Percentiles rank a stretch among this genome's conserved stretches.
Evolutionary conservation across 1,284 basidiomycete genomes (phyloP).

Genomic region (Sporisorium exsertum): DNA sequence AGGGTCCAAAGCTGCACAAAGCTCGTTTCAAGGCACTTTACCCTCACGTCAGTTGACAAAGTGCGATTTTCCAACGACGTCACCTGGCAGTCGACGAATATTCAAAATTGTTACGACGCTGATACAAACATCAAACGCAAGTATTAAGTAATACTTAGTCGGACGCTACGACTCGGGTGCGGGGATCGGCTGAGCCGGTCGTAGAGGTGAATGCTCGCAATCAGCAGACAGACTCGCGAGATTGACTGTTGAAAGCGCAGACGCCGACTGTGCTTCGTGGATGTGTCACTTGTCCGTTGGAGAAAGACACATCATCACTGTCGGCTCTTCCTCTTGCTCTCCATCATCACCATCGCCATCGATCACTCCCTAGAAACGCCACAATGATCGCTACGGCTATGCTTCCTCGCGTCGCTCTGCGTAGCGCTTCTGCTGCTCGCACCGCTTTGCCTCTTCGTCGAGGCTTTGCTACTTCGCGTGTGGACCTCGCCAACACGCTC

Average conservation of each 20-base stretch:
- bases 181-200: conserved; percentile 36
- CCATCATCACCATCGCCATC: conserved; percentile 10
- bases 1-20: conserved; percentile 4
- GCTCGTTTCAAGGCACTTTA: conserved; percentile 2
- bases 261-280: neutral
- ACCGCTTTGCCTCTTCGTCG: conserved; percentile 39
- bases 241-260: conserved; percentile 24
- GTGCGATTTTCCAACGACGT: neutral
- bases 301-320: neutral
- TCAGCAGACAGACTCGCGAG: neutral
- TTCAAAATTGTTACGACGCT: conserved; percentile 5
- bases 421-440: conserved; percentile 12
- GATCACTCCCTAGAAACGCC: neutral
- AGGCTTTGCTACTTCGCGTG: conserved; percentile 59
- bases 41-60: conserved; percentile 14
- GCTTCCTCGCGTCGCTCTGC: conserved; percentile 36
- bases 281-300: conserved; percentile 5
- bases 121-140: neutral
- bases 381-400: conserved; percentile 53
- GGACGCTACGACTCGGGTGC: conserved; percentile 22
- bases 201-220: neutral
- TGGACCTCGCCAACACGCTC: conserved; percentile 73
- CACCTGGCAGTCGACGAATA: neutral
- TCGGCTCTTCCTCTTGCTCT: neutral
- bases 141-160: conserved; percentile 32